These are phyloP conservation scores for Tricholoma terreum DNA, from an alignment of 768 basidiomycete species.

Conservation along the genomic window DNA sequence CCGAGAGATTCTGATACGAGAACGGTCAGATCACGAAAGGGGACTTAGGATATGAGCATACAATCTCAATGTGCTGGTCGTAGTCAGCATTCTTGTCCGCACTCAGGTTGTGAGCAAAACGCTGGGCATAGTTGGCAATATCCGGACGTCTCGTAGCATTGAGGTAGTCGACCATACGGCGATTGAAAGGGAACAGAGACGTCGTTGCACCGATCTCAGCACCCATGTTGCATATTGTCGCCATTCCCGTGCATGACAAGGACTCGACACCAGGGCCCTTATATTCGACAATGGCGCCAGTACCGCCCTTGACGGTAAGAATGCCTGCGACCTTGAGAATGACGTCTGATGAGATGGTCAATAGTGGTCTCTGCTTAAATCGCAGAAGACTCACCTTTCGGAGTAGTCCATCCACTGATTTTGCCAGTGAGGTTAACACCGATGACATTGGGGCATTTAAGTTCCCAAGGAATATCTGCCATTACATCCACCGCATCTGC, in stretches of 20 bases:
- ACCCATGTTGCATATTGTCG: slow-evolving; percentile 99
- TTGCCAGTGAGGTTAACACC: slow-evolving; percentile 96
- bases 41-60: slow-evolving; percentile 35
- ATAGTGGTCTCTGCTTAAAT: neutral
- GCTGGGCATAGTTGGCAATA: slow-evolving; percentile 85
- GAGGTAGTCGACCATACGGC: slow-evolving; percentile 90
- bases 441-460: slow-evolving; percentile 99
- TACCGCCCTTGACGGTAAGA: slow-evolving; percentile 98
- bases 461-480: slow-evolving; percentile 97
- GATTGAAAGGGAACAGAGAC: slow-evolving; percentile 98
- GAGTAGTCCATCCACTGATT: slow-evolving; percentile 95
- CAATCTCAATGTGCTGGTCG: slow-evolving; percentile 91
- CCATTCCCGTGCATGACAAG: slow-evolving; percentile 98
- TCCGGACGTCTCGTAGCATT: slow-evolving; percentile 89
- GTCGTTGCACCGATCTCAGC: slow-evolving; percentile 99
- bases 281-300: slow-evolving; percentile 98
- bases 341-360: slow-evolving; percentile 57
- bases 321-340: slow-evolving; percentile 99
- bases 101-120: slow-evolving; percentile 86
- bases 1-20: slow-evolving; percentile 75
- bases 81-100: slow-evolving; percentile 90
- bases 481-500: slow-evolving; percentile 99
- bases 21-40: slow-evolving; percentile 5
- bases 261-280: slow-evolving; percentile 92
- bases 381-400: slow-evolving; percentile 67